phyloP scores from a whole-genome alignment of 495 filamentous ascomycete species.

The Talaromyces adpressus region DNA sequence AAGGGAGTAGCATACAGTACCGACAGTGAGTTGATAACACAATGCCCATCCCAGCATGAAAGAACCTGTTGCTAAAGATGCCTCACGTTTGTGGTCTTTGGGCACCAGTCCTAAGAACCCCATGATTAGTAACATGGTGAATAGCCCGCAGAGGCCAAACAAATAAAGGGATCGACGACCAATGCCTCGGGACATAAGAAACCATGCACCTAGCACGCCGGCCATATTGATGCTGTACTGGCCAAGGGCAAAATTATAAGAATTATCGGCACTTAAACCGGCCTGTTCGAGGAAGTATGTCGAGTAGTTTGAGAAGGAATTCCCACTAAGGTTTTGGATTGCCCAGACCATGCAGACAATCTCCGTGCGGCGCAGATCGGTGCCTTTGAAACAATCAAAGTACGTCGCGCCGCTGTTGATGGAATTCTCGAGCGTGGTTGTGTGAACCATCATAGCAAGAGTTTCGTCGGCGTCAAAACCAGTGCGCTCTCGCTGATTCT shows the following conservation, averaged over 20 bases:
- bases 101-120: too few relatives aligned
- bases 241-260: constrained; percentile 52
- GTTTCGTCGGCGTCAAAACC: constrained; percentile 69
- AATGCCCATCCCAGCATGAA: too few relatives aligned
- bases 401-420: constrained; percentile 62
- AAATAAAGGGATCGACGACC: constrained; percentile 56
- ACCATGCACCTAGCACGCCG: constrained; percentile 53
- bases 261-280: constrained; percentile 39
- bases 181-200: constrained; percentile 44
- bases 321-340: constrained; percentile 73
- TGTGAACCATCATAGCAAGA: constrained; percentile 78
- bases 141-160: too few relatives aligned
- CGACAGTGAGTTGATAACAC: too few relatives aligned
- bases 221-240: constrained; percentile 55
- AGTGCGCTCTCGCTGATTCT: constrained; percentile 42
- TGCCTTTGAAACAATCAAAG: constrained; percentile 67
- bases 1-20: too few relatives aligned
- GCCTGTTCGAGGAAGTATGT: constrained; percentile 67
- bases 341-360: constrained; percentile 75
- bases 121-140: too few relatives aligned
- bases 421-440: constrained; percentile 63
- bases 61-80: too few relatives aligned
- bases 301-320: constrained; percentile 70
- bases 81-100: too few relatives aligned
- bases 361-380: constrained; percentile 66